These are phyloP conservation scores for Stagonosporopsis chrysanthemi DNA, from an alignment of 2,329 filamentous ascomycete genomes.

Conservation along the genomic window DNA sequence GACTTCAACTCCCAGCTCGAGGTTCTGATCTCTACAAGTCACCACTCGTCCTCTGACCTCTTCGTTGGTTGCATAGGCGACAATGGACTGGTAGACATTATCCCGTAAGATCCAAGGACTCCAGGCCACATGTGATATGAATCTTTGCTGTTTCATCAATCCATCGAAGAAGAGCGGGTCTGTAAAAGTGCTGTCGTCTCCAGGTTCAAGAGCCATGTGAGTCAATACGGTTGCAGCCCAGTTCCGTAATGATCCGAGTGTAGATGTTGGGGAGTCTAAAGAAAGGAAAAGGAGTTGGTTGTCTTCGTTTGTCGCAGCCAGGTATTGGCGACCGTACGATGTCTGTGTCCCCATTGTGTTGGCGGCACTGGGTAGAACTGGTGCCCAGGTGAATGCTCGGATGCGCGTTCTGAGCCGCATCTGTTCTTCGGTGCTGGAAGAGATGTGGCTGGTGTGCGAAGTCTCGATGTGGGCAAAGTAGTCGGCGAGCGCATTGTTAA, in stretches of 20 bases:
- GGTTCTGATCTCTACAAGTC: conserved; percentile 20
- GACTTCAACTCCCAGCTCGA: conserved; percentile 35
- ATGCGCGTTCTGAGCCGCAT: conserved; percentile 50
- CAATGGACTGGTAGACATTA: conserved; percentile 35
- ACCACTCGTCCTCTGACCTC: conserved; percentile 39
- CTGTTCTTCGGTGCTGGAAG: conserved; percentile 37
- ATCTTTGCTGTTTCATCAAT: conserved; percentile 40
- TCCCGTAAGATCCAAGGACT: conserved; percentile 47
- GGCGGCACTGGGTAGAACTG: conserved; percentile 26
- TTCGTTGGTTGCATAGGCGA: conserved; percentile 48
- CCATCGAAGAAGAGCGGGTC: conserved; percentile 41
- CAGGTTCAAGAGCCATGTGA: conserved; percentile 31
- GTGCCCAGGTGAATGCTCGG: conserved; percentile 54
- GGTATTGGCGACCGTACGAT: conserved; percentile 38
- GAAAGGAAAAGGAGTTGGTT: conserved; percentile 50
- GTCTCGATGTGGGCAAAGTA: conserved; percentile 43
- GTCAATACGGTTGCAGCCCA: conserved; percentile 43
- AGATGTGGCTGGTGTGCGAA: conserved; percentile 28
- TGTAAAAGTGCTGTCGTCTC: conserved; percentile 20
- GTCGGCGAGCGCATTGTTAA: conserved; percentile 58
- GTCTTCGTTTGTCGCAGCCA: conserved; percentile 53
- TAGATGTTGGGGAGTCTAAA: conserved; percentile 50
- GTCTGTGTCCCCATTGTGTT: conserved; percentile 36
- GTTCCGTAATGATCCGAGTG: conserved; percentile 27
- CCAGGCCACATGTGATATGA: conserved; percentile 49